Evolutionary conservation across 2,329 filamentous ascomycete species (phyloP), one percentile per base, ranked within the genome.

Genomic region (Huntiella omanensis): DNA sequence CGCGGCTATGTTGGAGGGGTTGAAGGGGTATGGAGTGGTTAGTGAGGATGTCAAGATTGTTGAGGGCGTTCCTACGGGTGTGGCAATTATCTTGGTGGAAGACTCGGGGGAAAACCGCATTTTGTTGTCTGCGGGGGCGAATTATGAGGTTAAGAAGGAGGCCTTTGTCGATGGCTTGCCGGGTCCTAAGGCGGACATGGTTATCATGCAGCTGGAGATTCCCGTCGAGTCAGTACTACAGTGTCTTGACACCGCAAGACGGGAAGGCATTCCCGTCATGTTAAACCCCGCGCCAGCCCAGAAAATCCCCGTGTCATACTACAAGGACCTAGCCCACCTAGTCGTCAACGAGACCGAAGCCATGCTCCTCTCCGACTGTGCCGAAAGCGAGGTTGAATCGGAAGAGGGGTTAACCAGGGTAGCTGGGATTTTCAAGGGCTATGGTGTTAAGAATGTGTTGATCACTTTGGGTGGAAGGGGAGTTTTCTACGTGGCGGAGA

Each of bases 321-420:
- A 75, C 52, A 52, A 59, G 8, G 67, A 67, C 1, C 65, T 86
- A 4, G 68, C 70, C 13, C 78, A 83, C 55, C 62, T 86, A 17
- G 70, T 86, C 40, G 66, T 86, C 54, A 86, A 87, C 53, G 80
- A 86, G 59, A 81, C 72, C 2, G 81, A 86, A 62, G 76, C 80
- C 4, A 70, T 71, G 10, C 67, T 81, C 32, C 66, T 83, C 49
- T 43, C 38, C 11, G 47, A 34, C 15, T 45, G 44, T 40, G 36
- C 32, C 5, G 47, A 36, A 17, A 42, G 15, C n/a, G 22, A 41
- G 16, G 34, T 49, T 16, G 42, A 40, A 36, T 44, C 40, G 17
- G 12, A 34, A 22, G 40, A 50, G 22, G 48, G 45, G 10, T 38
- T 47, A 10, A 7, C 15, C 12, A 40, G 44, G 11, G 40, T 40